Evolutionary conservation across 345 rosid genomes (phyloP).

Genomic region (Bruguiera gymnorhiza): DNA sequence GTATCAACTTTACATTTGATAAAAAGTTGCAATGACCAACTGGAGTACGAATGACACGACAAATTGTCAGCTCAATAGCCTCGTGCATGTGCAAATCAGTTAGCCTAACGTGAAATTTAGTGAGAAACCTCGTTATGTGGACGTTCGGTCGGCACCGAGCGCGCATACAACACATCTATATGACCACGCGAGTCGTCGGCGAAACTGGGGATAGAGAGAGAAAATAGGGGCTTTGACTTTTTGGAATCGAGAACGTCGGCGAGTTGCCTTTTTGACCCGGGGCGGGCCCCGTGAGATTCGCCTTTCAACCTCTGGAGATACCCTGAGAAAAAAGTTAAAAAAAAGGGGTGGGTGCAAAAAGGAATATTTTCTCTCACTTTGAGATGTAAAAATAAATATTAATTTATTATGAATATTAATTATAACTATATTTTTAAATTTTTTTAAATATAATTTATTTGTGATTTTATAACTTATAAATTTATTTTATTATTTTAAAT

Average conservation of each 20-base stretch:
- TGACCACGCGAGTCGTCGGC: no score
- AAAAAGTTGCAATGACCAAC: no score
- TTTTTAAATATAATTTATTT: no score
- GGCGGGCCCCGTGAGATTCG: slow-evolving; percentile 7
- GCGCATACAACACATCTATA: no score
- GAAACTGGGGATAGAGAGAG: not conserved
- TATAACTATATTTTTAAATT: no score
- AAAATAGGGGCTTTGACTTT: slow-evolving; percentile 12
- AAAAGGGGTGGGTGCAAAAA: not conserved
- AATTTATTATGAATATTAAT: no score
- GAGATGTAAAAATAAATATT: no score
- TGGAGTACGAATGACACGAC: not conserved
- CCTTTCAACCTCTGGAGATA: slow-evolving; percentile 9
- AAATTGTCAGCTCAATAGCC: not conserved
- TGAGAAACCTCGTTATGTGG: not conserved
- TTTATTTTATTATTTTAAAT: no score
- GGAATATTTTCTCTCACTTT: not conserved
- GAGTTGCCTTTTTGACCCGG: slow-evolving; percentile 14
- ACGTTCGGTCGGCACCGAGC: no score
- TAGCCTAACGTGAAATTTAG: not conserved
- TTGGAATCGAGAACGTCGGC: not conserved
- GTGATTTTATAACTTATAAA: no score
- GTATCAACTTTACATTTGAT: no score
- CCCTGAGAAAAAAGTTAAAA: not conserved
- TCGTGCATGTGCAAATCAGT: not conserved